Conservation (phyloP, 495 filamentous ascomycete genomes). For the Penicillium chermesinum region DNA sequence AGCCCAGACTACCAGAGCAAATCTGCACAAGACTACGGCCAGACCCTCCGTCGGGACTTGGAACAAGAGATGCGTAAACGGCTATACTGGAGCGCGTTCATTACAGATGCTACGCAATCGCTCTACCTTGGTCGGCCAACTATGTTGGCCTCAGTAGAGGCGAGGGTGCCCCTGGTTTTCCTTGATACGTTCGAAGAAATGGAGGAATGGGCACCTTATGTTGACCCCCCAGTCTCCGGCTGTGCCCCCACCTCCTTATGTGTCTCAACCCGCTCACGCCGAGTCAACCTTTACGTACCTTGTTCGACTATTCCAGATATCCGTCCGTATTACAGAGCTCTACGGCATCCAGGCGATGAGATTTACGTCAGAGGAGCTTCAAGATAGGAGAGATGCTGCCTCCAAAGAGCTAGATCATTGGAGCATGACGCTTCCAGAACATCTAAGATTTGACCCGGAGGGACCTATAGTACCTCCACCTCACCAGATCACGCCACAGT, state of each 20-base stretch:
- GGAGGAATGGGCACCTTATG: slow-evolving; percentile 19
- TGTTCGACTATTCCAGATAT: slow-evolving; percentile 14
- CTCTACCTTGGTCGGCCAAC: slow-evolving; percentile 30
- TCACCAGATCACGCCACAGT: neutral
- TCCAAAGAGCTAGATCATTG: neutral
- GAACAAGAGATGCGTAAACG: slow-evolving; percentile 34
- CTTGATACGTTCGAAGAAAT: slow-evolving; percentile 29
- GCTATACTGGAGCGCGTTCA: slow-evolving; percentile 38
- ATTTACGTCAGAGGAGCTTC: neutral
- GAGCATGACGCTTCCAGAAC: neutral
- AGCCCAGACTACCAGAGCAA: slow-evolving; percentile 5
- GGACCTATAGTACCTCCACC: slow-evolving; percentile 7
- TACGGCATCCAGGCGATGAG: neutral
- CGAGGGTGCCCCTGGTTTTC: slow-evolving; percentile 19
- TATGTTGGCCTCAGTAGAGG: slow-evolving; percentile 15
- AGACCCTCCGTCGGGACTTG: slow-evolving; percentile 1
- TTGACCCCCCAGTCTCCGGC: neutral
- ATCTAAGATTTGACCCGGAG: neutral
- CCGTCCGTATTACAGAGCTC: neutral
- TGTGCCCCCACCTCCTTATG: neutral
- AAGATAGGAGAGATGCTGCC: neutral
- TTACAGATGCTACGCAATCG: slow-evolving; percentile 32
- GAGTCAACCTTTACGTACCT: slow-evolving; percentile 20
- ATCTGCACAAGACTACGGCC: neutral
- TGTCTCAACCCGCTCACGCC: slow-evolving; percentile 5